Evolutionary conservation across 805 yeast genomes (phyloP).

Genomic region (Lipomyces sp.): DNA sequence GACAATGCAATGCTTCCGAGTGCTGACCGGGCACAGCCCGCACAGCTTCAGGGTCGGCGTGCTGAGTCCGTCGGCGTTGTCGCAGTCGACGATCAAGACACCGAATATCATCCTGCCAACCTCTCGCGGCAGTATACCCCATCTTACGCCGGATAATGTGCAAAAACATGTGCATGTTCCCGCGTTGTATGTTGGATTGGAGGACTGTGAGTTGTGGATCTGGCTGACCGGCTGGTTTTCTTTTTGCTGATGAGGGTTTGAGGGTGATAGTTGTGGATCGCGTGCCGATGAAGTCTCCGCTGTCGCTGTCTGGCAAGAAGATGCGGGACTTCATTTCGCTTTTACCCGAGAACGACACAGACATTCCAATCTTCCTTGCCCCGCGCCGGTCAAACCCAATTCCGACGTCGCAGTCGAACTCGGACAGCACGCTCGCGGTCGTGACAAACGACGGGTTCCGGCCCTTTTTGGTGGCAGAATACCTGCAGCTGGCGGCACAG

Average conservation of each 20-base stretch:
- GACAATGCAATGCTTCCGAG: no score
- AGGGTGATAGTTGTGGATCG: conserved; percentile 34
- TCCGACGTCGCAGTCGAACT: conserved; percentile 38
- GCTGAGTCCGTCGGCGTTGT: no score
- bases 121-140: conserved; percentile 43
- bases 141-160: conserved; percentile 44
- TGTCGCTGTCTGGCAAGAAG: conserved; percentile 12
- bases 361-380: conserved; percentile 33
- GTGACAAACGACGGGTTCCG: conserved; percentile 41
- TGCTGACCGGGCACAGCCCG: no score
- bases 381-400: conserved; percentile 37
- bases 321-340: conserved; percentile 29
- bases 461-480: conserved; percentile 32
- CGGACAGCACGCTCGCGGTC: conserved; percentile 35
- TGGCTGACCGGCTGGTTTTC: not conserved
- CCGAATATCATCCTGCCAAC: conserved; percentile 36
- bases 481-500: conserved; percentile 27
- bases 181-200: conserved; percentile 37
- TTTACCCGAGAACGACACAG: conserved; percentile 31
- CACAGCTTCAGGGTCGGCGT: no score
- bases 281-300: conserved; percentile 27
- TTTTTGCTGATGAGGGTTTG: not conserved
- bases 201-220: conserved; percentile 35
- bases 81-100: no score
- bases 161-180: conserved; percentile 28